Base-by-base conservation (phyloP, 768 basidiomycete genomes). In the Trametes coccinea region DNA sequence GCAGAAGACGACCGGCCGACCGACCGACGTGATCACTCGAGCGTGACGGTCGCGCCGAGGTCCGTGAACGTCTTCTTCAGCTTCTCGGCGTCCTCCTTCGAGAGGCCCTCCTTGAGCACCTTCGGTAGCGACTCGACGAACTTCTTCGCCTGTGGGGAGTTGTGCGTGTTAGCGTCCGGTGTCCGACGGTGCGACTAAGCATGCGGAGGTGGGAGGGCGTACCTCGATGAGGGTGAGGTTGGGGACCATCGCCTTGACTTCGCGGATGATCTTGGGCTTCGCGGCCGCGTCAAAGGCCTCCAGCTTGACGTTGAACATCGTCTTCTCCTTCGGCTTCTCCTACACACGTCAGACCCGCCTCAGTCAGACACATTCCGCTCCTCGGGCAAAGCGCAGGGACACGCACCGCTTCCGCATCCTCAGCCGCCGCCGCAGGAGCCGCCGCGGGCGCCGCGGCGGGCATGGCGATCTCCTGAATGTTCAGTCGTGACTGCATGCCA, bases 271-370 rank as follows among this genome's bases (percentile, higher is more conserved):
- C 80, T 99, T 99, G 31, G 97, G 91, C 76, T 99, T 99, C 54
- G 92, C 81, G 10, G 84, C 80, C 2, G 94, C 86, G 63, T 97
- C 95, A 70, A 98, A 97, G 49, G 93, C 93, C 72, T 96, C 93
- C 44, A 99, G 84, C 76, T 87, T 94, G 71, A 98, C 90, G 69
- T 88, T 95, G 79, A 99, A 99, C 37, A 95, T 83, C 16, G 95
- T 97, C 87, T 98, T 98, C 80, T 98, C 97, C 79, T 97, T 98
- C 51, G 95, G 95, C 72, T 95, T 97, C 75, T 94, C 93, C 88
- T 93, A 64, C 9, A 31, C 33, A 51, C 30, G n/a, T 2, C 22
- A 2, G 2, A 33, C 37, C 29, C 14, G 41, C n/a, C 2, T 7
- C 11, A 7, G 37, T 53, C 22, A 60, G 48, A 27, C 39, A 48